Base-by-base conservation (phyloP, 169 alveolate species). In the Condylostoma magnum region DNA sequence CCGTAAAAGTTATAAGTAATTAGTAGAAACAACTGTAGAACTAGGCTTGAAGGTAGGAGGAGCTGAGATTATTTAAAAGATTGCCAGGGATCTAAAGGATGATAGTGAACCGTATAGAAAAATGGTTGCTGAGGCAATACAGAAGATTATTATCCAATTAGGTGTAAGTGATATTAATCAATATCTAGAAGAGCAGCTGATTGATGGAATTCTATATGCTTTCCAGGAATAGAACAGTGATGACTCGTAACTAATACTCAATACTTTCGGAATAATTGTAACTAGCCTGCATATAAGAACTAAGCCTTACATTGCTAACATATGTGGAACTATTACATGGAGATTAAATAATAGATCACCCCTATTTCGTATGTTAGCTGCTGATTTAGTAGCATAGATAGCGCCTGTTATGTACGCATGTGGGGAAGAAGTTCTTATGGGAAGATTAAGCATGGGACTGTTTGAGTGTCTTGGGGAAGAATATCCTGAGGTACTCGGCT, bases 391-490 rank as follows among this genome's bases (percentile, higher is more conserved):
- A 10, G 90, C 98, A 15, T 91, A 98, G 60, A 95, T 98, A 10
- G 99, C 99, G 0, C 89, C 86, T 33, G 97, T 98, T 25, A 97
- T 98, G 98, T 94, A 97, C 83, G 88, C 90, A 73, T 97, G 99
- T 65, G 99, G 97, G 20, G 99, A 98, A 73, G 99, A 97, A 83
- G 96, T 91, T 37, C 91, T 95, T 95, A 86, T 97, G 83, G 98
- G 98, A 27, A 98, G 98, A 89, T 86, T 98, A 80, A 99, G 99
- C 22, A 90, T 97, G 57, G 95, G 94, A 69, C 87, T 98, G 38
- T 97, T 95, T 82, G 99, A 98, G 82, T 97, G 97, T 80, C 82
- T 98, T 44, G 99, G 99, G 3, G 99, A 98, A 81, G 99, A 98
- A 85, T 98, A 97, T 80, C 99, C 99, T 6, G 99, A 98, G 83